phyloP scores from a whole-genome alignment of 495 filamentous ascomycete species.

The Pseudoneurospora amorphoporcata region DNA sequence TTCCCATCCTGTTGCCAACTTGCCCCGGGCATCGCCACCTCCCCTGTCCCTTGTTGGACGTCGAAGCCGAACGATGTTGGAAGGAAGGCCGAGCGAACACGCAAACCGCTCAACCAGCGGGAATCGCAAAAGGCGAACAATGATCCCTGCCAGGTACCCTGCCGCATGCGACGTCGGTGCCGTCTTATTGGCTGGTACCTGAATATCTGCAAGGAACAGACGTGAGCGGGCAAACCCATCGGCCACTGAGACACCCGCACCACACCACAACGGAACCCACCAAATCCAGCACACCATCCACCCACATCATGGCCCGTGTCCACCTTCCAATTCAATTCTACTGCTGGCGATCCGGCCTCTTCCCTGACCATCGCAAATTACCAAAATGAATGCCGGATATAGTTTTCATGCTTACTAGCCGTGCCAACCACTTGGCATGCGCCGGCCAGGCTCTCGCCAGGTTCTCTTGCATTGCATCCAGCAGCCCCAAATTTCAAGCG shows the following conservation, averaged over 20 bases:
- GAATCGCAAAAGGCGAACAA: not conserved
- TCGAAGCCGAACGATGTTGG: not conserved
- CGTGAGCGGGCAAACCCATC: slow-evolving; percentile 3
- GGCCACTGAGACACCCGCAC: slow-evolving; percentile 1
- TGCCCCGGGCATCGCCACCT: not conserved
- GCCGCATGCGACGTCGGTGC: not conserved
- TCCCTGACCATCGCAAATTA: not conserved
- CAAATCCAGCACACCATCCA: not conserved
- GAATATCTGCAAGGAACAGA: slow-evolving; percentile 13
- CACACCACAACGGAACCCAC: not conserved
- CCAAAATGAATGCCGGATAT: not conserved
- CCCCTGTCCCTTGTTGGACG: not conserved
- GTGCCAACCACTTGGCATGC: not conserved
- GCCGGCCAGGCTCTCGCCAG: not conserved
- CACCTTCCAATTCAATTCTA: not conserved
- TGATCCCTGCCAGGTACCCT: slow-evolving; percentile 1
- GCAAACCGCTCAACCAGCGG: not conserved
- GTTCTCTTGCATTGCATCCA: not conserved
- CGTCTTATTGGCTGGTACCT: slow-evolving; percentile 5
- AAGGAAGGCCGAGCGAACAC: not conserved
- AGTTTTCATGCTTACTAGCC: not conserved
- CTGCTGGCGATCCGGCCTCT: not conserved
- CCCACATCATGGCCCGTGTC: not conserved
- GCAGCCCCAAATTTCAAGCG: not conserved
- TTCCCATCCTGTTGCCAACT: not conserved